Conservation (phyloP, 352 stramenopile genomes). For the Pythium guiyangense region DNA sequence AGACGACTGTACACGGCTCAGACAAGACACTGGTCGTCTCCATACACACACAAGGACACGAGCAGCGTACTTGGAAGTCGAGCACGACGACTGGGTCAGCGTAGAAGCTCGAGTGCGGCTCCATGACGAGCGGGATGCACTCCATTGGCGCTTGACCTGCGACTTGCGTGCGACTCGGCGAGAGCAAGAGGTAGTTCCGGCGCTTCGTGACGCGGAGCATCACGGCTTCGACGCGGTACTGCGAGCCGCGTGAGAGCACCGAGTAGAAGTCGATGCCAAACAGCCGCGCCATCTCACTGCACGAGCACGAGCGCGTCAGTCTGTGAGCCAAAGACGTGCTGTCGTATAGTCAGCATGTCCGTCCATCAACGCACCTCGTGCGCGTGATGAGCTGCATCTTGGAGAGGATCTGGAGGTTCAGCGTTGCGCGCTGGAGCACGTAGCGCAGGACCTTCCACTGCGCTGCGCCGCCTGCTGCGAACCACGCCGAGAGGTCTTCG, state of each 20-base stretch:
- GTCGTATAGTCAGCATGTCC: too few species aligned
- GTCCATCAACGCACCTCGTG: constrained; percentile 72
- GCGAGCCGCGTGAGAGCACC: constrained; percentile 88
- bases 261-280: constrained; percentile 95
- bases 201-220: constrained; percentile 91
- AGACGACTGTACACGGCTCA: neutral
- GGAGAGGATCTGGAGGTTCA: constrained; percentile 74
- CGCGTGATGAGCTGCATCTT: constrained; percentile 85
- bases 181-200: constrained; percentile 83
- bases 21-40: neutral
- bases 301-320: neutral
- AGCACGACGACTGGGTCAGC: constrained; percentile 97
- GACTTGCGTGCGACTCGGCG: constrained; percentile 77
- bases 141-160: constrained; percentile 90
- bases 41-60: neutral
- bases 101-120: constrained; percentile 96
- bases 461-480: constrained; percentile 24
- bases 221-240: constrained; percentile 92
- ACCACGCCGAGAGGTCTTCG: constrained; percentile 61
- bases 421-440: constrained; percentile 28
- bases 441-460: constrained; percentile 62
- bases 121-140: constrained; percentile 92
- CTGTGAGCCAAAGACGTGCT: neutral
- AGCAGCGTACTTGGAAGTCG: constrained; percentile 95
- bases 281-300: constrained; percentile 88